Percentiles rank a stretch among this genome's conserved stretches.
These are phyloP conservation scores for Dactylonectria macrodidyma DNA, from an alignment of 2,329 filamentous ascomycete genomes.

Conservation along the genomic window DNA sequence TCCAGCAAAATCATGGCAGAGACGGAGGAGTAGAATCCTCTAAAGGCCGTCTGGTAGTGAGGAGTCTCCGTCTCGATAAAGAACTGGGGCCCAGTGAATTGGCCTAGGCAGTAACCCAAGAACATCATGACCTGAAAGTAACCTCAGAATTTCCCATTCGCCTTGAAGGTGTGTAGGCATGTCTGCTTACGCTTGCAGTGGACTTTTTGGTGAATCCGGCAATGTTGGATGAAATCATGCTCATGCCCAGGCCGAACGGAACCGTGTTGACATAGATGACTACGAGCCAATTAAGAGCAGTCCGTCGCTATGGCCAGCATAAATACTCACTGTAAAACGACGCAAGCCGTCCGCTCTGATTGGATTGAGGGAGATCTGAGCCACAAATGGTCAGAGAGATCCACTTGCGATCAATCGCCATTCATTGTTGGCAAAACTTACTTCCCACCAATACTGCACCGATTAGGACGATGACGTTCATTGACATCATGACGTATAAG, in stretches of 20 bases:
- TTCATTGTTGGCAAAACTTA: neutral
- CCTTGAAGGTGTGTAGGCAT: neutral
- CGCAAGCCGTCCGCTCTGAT: neutral
- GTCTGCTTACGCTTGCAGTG: neutral
- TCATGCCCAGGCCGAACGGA: conserved; percentile 37
- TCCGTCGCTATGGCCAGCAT: neutral
- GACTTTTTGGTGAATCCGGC: conserved; percentile 3
- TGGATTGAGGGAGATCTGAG: neutral
- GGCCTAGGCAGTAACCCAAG: conserved; percentile 26
- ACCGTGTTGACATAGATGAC: conserved; percentile 31
- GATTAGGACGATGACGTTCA: conserved; percentile 21
- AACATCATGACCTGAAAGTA: conserved; percentile 23
- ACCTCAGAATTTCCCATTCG: neutral
- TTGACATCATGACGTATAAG: neutral
- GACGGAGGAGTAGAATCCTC: conserved; percentile 15
- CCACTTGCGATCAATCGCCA: neutral
- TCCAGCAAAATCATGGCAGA: neutral
- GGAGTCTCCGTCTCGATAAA: conserved; percentile 26
- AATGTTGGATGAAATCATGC: conserved; percentile 41
- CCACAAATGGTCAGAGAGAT: neutral
- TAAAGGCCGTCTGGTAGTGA: conserved; percentile 22
- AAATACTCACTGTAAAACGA: conserved; percentile 2
- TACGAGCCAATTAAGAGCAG: neutral
- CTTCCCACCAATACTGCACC: conserved; percentile 26
- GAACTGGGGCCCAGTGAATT: conserved; percentile 32